Evolutionary conservation across 1,139 yeast genomes (phyloP).

Genomic region (Nakaseomyces nivariensis): DNA sequence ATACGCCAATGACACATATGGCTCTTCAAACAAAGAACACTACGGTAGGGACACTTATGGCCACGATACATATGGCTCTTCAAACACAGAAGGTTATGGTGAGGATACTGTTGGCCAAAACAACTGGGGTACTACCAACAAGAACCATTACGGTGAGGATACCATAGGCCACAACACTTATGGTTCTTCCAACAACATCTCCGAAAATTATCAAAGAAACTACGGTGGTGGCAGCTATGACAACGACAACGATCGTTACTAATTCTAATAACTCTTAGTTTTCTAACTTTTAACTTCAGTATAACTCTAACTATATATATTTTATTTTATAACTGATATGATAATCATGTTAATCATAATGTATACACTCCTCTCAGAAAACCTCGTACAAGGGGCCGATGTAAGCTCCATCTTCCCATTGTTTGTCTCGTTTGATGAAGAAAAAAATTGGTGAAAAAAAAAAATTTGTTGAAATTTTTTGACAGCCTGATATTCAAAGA

Average conservation of each 20-base stretch:
- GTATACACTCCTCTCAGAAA: too few species aligned
- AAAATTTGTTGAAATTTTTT: too few species aligned
- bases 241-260: conserved; percentile 18
- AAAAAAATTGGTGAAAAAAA: too few species aligned
- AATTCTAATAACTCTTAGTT: background rate
- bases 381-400: too few species aligned
- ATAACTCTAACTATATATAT: background rate
- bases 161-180: conserved; percentile 16
- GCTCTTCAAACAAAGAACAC: conserved; percentile 15
- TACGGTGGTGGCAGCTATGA: conserved; percentile 21
- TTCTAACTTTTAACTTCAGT: background rate
- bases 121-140: conserved; percentile 9
- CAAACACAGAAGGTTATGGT: conserved; percentile 9
- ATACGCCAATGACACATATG: conserved; percentile 18
- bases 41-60: conserved; percentile 18
- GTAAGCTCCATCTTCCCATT: too few species aligned
- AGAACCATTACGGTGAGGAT: conserved; percentile 16
- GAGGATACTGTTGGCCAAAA: conserved; percentile 10
- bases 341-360: background rate
- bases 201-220: conserved; percentile 14
- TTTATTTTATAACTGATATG: background rate
- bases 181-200: conserved; percentile 13
- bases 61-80: conserved; percentile 12
- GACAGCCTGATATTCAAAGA: too few species aligned
- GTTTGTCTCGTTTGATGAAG: too few species aligned